A percentile compares a stretch with the other conserved stretches of the same genome.
These are phyloP conservation scores for Coffea canephora DNA, from an alignment of 257 asterid genomes.

Conservation along the genomic window DNA sequence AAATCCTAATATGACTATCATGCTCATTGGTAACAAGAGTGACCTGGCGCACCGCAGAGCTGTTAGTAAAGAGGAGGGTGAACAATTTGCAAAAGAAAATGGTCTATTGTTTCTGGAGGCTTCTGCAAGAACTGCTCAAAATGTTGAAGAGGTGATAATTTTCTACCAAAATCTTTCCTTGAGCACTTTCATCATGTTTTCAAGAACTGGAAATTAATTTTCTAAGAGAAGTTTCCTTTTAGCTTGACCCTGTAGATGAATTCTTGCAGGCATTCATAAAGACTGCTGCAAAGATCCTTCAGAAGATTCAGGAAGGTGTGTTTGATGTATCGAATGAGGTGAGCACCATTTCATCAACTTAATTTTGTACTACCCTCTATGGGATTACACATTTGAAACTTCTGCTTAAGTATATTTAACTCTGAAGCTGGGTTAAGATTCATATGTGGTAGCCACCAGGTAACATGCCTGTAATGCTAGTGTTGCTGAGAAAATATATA, in stretches of 20 bases:
- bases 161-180: neutral
- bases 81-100: conserved; percentile 75
- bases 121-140: conserved; percentile 83
- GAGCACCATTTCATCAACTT: conserved; percentile 15
- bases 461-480: neutral
- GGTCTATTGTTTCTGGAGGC: conserved; percentile 73
- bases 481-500: neutral
- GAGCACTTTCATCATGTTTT: neutral
- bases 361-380: neutral
- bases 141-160: conserved; percentile 63
- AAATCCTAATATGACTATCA: conserved; percentile 71
- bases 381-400: neutral
- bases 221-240: neutral
- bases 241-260: neutral
- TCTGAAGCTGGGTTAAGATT: neutral
- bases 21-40: conserved; percentile 76
- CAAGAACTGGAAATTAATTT: neutral
- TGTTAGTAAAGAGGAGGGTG: conserved; percentile 86
- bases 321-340: conserved; percentile 75
- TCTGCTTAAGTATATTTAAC: neutral
- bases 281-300: conserved; percentile 67
- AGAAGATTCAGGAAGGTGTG: conserved; percentile 73
- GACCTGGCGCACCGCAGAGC: conserved; percentile 76
- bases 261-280: conserved; percentile 54
- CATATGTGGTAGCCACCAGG: neutral